Evolutionary conservation across 106 monocot genomes (phyloP), one percentile per base, ranked within the genome.

Genomic region (Allium sativum): DNA sequence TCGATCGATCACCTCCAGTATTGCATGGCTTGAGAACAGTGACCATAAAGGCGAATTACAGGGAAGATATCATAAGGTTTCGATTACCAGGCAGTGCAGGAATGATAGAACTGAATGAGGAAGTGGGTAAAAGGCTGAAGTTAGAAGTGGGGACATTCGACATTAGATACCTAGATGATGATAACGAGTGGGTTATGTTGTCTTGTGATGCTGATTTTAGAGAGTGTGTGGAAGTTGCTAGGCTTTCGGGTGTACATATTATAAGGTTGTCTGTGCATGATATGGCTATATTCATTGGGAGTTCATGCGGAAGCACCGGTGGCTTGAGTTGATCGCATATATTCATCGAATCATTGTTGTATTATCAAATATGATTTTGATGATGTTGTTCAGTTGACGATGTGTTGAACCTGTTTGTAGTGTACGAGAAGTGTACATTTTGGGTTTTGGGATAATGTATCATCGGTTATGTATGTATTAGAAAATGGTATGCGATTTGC

Each of bases 21-120:
- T 22, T 64, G 16, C 65, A 63, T 54, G 78, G 76, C 48, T 54
- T 31, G 52, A 60, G 52, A 44, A 72, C 71, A 15, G 59, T 79
- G 17, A 77, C 79, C 19, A 65, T 82, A 41, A 87, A 87, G 53
- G 87, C 82, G 41, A 76, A 61, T 44, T 87, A 79, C 53, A 87
- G 75, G 65, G 82, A 79, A 40, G 82, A 87, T 65, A 82, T 87
- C 14, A 68, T 87, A 62, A 76, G 87, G 68, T 87, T 87, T 60
- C 68, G 79, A 12, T 57, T 82, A 53, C 56, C 60, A 40, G 59
- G 48, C n/a, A 31, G 21, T 10, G 76, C 68, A 15, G 73, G 74
- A 20, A 15, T 82, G 48, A 18, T 65, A 7, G 65, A 53, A 52
- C 57, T 87, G 22, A 73, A 65, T 19, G 73, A 76, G 12, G 79